These are phyloP conservation scores for Avicennia marina DNA, from an alignment of 257 asterid species.

Conservation along the genomic window DNA sequence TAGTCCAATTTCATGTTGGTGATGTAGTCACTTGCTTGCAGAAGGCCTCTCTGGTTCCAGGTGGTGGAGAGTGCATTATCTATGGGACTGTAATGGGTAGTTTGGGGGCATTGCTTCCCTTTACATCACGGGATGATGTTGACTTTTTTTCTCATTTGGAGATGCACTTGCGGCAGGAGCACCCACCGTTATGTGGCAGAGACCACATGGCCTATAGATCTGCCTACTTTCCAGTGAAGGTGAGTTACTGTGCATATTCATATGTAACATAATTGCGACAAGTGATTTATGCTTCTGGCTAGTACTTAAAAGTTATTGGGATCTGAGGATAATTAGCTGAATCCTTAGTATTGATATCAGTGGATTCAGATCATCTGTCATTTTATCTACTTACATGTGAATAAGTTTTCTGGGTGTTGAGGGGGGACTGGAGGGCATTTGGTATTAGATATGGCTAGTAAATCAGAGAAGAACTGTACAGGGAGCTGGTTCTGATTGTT, in stretches of 20 bases:
- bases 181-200: conserved; percentile 97
- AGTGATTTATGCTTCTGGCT: background rate
- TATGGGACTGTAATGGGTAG: conserved; percentile 98
- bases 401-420: too few species aligned
- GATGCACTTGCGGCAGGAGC: conserved; percentile 98
- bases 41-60: conserved; percentile 89
- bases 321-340: too few species aligned
- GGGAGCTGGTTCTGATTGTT: too few species aligned
- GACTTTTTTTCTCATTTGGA: conserved; percentile 96
- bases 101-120: conserved; percentile 89
- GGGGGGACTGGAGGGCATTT: too few species aligned
- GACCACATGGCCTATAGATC: conserved; percentile 99
- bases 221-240: conserved; percentile 95
- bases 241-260: conserved; percentile 20
- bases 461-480: too few species aligned
- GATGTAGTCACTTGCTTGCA: conserved; percentile 86
- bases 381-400: too few species aligned
- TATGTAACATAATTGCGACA: background rate
- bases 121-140: conserved; percentile 94
- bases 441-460: too few species aligned
- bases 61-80: conserved; percentile 92
- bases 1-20: conserved; percentile 94
- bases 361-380: too few species aligned
- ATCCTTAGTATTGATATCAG: too few species aligned
- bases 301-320: background rate